A percentile compares a stretch with the other conserved stretches of the same genome.
Conservation (phyloP, 2,329 filamentous ascomycete species). For the Colletotrichum cordylinicola region DNA sequence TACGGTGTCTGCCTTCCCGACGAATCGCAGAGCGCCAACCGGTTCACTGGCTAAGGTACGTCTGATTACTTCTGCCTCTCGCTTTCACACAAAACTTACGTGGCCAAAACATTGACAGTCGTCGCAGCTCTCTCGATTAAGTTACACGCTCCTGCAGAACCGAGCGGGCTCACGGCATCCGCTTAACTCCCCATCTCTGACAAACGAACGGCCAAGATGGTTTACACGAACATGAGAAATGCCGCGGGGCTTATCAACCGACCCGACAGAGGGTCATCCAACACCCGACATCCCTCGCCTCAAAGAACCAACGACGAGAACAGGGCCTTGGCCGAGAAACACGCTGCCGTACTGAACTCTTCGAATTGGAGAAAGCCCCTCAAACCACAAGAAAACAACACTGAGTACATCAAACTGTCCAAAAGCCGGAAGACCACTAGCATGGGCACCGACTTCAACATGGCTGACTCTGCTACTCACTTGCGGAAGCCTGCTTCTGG, state of each 20-base stretch:
- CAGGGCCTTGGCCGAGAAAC: neutral
- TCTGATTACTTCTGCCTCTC: neutral
- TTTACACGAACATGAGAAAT: neutral
- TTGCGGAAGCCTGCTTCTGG: neutral
- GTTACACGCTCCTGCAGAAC: neutral
- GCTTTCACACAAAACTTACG: neutral
- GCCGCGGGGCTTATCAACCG: neutral
- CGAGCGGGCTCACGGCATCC: neutral
- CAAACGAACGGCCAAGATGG: neutral
- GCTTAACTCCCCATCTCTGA: neutral
- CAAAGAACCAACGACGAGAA: neutral
- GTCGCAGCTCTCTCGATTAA: neutral
- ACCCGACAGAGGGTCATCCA: neutral
- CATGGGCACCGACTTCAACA: neutral
- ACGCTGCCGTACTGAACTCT: neutral
- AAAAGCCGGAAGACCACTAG: neutral
- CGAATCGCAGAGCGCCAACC: neutral
- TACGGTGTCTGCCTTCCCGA: neutral
- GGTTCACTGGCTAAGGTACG: neutral
- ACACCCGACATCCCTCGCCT: neutral
- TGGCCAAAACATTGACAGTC: neutral
- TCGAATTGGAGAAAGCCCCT: slow-evolving; percentile 12
- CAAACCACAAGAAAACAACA: neutral
- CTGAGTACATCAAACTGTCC: neutral
- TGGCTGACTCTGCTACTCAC: neutral